A percentile compares a stretch with the other conserved stretches of the same genome.
These are phyloP conservation scores for Linum tenue DNA, from an alignment of 345 rosid genomes.

Conservation along the genomic window DNA sequence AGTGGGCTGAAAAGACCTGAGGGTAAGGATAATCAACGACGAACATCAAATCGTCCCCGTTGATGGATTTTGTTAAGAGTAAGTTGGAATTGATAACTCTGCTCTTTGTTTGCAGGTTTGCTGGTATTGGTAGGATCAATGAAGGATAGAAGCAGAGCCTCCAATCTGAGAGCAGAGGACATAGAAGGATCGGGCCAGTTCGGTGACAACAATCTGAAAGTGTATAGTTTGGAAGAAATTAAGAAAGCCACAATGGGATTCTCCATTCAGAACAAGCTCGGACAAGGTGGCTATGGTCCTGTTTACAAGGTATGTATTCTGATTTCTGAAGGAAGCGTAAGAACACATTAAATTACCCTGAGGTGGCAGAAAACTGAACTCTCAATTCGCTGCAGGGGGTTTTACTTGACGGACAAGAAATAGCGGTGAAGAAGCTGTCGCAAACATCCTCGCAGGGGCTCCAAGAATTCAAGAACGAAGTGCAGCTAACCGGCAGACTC, in stretches of 20 bases:
- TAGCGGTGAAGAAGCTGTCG: slow-evolving; percentile 7
- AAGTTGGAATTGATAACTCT: no score
- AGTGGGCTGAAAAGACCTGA: background rate
- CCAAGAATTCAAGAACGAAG: slow-evolving; percentile 8
- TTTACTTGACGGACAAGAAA: slow-evolving; percentile 3
- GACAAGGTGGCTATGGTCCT: slow-evolving; percentile 9
- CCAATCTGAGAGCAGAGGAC: background rate
- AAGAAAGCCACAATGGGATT: background rate
- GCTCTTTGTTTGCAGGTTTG: background rate
- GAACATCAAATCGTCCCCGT: no score
- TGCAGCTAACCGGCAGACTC: background rate
- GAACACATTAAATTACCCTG: background rate
- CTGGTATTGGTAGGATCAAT: background rate
- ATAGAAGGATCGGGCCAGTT: background rate
- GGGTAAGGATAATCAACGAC: background rate
- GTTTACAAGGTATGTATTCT: background rate
- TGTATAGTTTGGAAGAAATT: slow-evolving; percentile 1
- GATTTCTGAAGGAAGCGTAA: background rate
- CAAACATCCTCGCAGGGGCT: slow-evolving; percentile 1
- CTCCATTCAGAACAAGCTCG: slow-evolving; percentile 2
- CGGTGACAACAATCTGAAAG: background rate
- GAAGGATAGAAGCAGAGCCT: background rate
- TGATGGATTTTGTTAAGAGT: no score
- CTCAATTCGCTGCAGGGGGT: background rate
- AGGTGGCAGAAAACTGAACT: no score